phyloP scores from a whole-genome alignment of 495 filamentous ascomycete species.

The Endocarpon pusillum region DNA sequence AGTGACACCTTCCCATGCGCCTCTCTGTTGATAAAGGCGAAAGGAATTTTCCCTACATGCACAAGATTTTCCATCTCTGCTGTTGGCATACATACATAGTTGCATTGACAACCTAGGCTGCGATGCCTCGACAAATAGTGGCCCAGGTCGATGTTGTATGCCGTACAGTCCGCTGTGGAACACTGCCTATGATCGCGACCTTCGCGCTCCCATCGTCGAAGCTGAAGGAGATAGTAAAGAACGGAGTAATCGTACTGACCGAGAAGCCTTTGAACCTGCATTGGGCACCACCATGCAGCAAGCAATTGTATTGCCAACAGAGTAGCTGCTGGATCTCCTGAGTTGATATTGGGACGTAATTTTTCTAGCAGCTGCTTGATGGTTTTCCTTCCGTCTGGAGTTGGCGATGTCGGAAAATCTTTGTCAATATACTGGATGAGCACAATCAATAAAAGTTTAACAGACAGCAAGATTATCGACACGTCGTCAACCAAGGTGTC shows the following conservation, averaged over 20 bases:
- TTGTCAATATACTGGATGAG: background rate
- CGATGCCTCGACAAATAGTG: slow-evolving; percentile 9
- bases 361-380: too few relatives aligned
- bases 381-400: too few relatives aligned
- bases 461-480: too few relatives aligned
- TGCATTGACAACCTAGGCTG: slow-evolving; percentile 6
- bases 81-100: slow-evolving; percentile 6
- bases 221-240: background rate
- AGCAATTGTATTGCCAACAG: too few relatives aligned
- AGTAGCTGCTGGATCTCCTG: too few relatives aligned
- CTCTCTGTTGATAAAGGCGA: slow-evolving; percentile 6
- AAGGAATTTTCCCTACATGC: slow-evolving; percentile 3
- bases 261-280: background rate
- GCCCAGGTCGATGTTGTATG: slow-evolving; percentile 10
- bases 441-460: background rate
- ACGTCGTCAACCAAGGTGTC: too few relatives aligned
- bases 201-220: background rate
- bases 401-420: too few relatives aligned
- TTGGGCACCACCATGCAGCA: background rate
- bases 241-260: background rate
- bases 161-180: slow-evolving; percentile 3
- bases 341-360: too few relatives aligned
- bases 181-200: background rate
- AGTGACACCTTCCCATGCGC: slow-evolving; percentile 4
- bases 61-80: slow-evolving; percentile 5